Conservation (phyloP, 2,329 filamentous ascomycete species). For the Blumeriella jaapii region DNA sequence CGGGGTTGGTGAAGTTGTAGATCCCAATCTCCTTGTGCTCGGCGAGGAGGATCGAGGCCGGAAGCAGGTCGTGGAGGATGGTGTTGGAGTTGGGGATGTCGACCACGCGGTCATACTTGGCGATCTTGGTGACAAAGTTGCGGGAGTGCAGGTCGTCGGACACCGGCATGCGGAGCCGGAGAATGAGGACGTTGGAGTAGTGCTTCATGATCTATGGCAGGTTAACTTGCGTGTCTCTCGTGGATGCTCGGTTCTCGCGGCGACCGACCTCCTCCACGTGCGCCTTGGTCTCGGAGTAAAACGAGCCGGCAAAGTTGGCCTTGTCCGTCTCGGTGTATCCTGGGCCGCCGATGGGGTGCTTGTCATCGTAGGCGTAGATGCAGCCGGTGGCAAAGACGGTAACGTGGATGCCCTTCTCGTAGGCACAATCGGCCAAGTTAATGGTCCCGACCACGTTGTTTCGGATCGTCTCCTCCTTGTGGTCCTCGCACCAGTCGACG, state of each 20-base stretch:
- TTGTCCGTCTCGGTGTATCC: slow-evolving; percentile 50
- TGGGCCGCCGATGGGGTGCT: slow-evolving; percentile 46
- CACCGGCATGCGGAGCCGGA: slow-evolving; percentile 58
- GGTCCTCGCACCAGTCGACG: slow-evolving; percentile 61
- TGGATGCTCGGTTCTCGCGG: too few species aligned
- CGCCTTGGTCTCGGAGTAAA: slow-evolving; percentile 57
- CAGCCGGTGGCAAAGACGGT: slow-evolving; percentile 59
- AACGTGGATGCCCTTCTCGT: slow-evolving; percentile 44
- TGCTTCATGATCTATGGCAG: slow-evolving; percentile 43
- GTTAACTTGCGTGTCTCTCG: too few species aligned
- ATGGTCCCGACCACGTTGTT: slow-evolving; percentile 56
- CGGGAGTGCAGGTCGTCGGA: slow-evolving; percentile 54
- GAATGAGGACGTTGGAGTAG: slow-evolving; percentile 50
- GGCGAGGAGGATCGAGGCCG: slow-evolving; percentile 46
- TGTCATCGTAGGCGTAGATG: slow-evolving; percentile 52
- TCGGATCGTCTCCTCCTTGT: slow-evolving; percentile 55
- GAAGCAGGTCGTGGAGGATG: slow-evolving; percentile 52
- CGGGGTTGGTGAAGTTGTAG: slow-evolving; percentile 62
- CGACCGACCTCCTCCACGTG: slow-evolving; percentile 48
- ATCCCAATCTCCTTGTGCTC: slow-evolving; percentile 51
- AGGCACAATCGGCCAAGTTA: slow-evolving; percentile 52
- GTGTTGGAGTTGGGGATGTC: slow-evolving; percentile 60
- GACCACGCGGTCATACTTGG: slow-evolving; percentile 52
- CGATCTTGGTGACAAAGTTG: slow-evolving; percentile 60
- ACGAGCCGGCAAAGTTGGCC: slow-evolving; percentile 55